A percentile compares a stretch with the other conserved stretches of the same genome.
These are phyloP conservation scores for Cladophialophora exuberans DNA, from an alignment of 2,329 filamentous ascomycete species.

Conservation along the genomic window DNA sequence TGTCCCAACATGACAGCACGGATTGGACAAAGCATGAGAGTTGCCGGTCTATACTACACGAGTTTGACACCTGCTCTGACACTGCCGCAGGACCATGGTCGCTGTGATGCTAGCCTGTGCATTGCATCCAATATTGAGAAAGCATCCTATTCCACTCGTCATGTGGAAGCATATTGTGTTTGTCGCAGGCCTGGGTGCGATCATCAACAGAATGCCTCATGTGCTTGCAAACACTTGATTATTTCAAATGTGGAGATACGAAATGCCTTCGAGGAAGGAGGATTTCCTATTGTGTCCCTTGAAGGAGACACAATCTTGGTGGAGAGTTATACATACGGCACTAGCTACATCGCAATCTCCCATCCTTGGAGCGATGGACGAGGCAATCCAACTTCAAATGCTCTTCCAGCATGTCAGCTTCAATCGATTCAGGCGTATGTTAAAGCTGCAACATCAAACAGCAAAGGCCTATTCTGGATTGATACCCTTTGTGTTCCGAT, in stretches of 20 bases:
- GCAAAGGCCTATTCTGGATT: not conserved
- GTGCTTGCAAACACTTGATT: not conserved
- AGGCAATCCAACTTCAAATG: not conserved
- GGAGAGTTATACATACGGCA: not conserved
- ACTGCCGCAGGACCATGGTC: not conserved
- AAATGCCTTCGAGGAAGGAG: not conserved
- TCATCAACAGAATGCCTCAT: not conserved
- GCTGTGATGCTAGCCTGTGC: not conserved
- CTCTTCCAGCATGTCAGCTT: not conserved
- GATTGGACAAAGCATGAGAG: not conserved
- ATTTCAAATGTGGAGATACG: not conserved
- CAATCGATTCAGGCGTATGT: constrained; percentile 22
- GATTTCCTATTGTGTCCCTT: not conserved
- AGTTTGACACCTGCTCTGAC: not conserved
- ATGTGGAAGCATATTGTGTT: no score
- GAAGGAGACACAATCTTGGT: not conserved
- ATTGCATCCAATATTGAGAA: not conserved
- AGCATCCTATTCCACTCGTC: not conserved
- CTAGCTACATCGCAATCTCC: not conserved
- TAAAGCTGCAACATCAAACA: no score
- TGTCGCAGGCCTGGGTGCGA: no score
- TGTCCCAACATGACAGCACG: not conserved
- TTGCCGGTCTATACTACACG: not conserved
- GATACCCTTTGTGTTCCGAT: not conserved
- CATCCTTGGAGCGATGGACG: not conserved